Evolutionary conservation across 2,329 filamentous ascomycete genomes (phyloP).

Genomic region (Amauroascus verrucosus): DNA sequence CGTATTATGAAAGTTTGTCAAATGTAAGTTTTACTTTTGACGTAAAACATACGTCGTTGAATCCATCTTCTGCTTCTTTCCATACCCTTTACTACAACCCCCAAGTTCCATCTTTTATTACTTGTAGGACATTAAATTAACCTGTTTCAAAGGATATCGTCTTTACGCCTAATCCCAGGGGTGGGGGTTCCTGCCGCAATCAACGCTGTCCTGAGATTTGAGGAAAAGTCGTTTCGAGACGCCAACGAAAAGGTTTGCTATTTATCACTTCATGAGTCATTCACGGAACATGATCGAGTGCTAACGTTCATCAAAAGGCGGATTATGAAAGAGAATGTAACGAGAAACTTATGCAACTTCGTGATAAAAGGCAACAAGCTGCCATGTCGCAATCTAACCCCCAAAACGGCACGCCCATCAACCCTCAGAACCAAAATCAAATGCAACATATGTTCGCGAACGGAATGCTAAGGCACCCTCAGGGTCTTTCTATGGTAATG

Average conservation of each 20-base stretch:
- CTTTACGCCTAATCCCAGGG: slow-evolving; percentile 37
- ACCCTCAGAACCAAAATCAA: slow-evolving; percentile 29
- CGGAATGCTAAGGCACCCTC: slow-evolving; percentile 1
- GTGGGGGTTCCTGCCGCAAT: slow-evolving; percentile 31
- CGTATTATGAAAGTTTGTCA: slow-evolving; percentile 36
- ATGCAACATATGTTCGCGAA: slow-evolving; percentile 29
- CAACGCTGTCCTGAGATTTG: slow-evolving; percentile 36
- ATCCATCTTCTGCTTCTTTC: background rate
- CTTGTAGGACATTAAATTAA: background rate
- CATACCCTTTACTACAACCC: background rate
- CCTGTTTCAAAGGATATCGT: slow-evolving; percentile 31
- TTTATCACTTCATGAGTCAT: background rate
- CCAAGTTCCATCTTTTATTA: background rate
- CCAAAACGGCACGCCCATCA: slow-evolving; percentile 25
- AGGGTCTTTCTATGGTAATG: slow-evolving; percentile 15
- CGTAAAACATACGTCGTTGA: background rate
- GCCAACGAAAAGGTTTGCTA: slow-evolving; percentile 27
- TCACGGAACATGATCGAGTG: background rate
- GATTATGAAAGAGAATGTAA: slow-evolving; percentile 38
- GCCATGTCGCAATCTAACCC: slow-evolving; percentile 30
- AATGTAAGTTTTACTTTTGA: slow-evolving; percentile 28
- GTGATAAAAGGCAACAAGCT: slow-evolving; percentile 37
- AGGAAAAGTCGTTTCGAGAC: slow-evolving; percentile 37
- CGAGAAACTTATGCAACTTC: slow-evolving; percentile 37
- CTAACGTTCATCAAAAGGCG: slow-evolving; percentile 20